These are phyloP conservation scores for Hippophae rhamnoides DNA, from an alignment of 306 rosid genomes.

Conservation along the genomic window DNA sequence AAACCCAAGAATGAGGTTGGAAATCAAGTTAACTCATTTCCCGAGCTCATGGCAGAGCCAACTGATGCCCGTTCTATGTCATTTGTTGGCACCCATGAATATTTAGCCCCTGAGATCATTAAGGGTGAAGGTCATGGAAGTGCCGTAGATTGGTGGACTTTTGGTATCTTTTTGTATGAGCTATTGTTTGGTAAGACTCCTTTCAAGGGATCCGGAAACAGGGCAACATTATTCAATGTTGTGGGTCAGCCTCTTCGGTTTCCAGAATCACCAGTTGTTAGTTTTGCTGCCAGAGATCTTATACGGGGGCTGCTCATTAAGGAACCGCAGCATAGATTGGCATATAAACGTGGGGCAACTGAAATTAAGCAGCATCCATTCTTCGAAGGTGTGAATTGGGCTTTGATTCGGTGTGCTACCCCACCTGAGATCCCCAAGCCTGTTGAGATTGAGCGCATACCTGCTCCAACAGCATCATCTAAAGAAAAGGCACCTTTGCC, in stretches of 20 bases:
- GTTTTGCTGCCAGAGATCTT: constrained; percentile 92
- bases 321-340: constrained; percentile 89
- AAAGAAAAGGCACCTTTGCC: constrained; percentile 45
- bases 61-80: constrained; percentile 97
- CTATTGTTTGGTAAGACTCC: constrained; percentile 92
- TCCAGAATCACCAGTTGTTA: constrained; percentile 84
- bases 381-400: constrained; percentile 98
- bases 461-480: constrained; percentile 54
- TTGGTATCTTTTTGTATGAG: constrained; percentile 87
- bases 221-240: constrained; percentile 79
- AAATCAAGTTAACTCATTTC: constrained; percentile 85
- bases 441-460: constrained; percentile 72
- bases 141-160: constrained; percentile 99
- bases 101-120: constrained; percentile 91
- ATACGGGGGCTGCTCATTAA: constrained; percentile 85
- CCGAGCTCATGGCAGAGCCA: constrained; percentile 95
- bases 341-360: constrained; percentile 83
- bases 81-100: constrained; percentile 92
- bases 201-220: constrained; percentile 89
- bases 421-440: constrained; percentile 92
- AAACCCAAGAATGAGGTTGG: constrained; percentile 69
- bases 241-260: constrained; percentile 88
- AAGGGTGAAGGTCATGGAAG: constrained; percentile 99
- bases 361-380: constrained; percentile 94
- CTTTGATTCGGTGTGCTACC: constrained; percentile 90